Percentiles rank a stretch among this genome's conserved stretches.
Evolutionary conservation across 352 stramenopile species (phyloP).

Genomic region (Globisporangium yorkense): DNA sequence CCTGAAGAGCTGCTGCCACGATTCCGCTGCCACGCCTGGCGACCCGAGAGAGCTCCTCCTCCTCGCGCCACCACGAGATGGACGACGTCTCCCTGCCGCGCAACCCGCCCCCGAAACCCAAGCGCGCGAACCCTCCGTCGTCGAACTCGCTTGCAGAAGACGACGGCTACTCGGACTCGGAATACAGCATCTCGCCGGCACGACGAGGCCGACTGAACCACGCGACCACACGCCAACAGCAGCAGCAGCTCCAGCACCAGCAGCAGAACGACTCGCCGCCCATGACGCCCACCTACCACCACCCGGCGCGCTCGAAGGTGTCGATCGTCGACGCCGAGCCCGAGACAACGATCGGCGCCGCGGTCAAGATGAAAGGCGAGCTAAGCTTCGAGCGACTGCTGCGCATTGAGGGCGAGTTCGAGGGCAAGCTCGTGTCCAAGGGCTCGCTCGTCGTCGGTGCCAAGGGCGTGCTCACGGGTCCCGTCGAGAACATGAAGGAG

Average conservation of each 20-base stretch:
- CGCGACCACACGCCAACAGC: neutral
- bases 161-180: conserved; percentile 57
- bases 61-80: conserved; percentile 26
- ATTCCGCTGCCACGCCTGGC: conserved; percentile 16
- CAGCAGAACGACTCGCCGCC: conserved; percentile 53
- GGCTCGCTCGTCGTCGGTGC: conserved; percentile 84
- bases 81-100: conserved; percentile 42
- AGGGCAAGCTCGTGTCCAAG: conserved; percentile 85
- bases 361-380: conserved; percentile 87
- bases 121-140: conserved; percentile 42
- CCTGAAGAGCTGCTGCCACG: conserved; percentile 3
- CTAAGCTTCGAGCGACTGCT: conserved; percentile 87
- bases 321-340: conserved; percentile 72
- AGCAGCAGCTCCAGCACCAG: conserved; percentile 19
- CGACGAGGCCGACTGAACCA: conserved; percentile 53
- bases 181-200: conserved; percentile 54
- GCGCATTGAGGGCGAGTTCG: conserved; percentile 87
- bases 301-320: conserved; percentile 37
- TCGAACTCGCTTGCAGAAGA: conserved; percentile 32
- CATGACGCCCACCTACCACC: conserved; percentile 52
- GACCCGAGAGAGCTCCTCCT: conserved; percentile 7
- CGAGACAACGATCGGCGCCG: conserved; percentile 76
- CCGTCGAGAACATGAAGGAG: conserved; percentile 86
- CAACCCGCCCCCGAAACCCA: conserved; percentile 69
- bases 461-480: conserved; percentile 70